A percentile compares a stretch with the other conserved stretches of the same genome.
phyloP scores from a whole-genome alignment of 106 monocot genomes.

The Dioscorea alata region DNA sequence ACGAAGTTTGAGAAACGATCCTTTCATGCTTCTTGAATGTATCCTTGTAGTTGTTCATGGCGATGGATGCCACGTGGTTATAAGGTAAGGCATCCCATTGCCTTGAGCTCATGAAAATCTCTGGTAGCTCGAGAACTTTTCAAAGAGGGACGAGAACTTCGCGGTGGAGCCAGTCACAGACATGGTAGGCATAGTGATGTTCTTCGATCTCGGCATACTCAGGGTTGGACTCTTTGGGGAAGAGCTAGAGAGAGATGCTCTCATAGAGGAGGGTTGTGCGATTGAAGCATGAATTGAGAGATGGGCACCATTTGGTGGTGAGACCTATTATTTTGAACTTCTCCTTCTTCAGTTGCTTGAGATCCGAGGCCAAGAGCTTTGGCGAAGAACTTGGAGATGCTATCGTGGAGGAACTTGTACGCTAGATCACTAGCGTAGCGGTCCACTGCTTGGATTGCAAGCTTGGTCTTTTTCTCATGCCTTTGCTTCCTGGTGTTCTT shows the following conservation, averaged over 20 bases:
- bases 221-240: slow-evolving; percentile 37
- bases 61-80: slow-evolving; percentile 70
- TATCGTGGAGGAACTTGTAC: slow-evolving; percentile 47
- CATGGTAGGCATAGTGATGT: slow-evolving; percentile 63
- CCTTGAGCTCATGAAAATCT: slow-evolving; percentile 54
- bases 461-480: slow-evolving; percentile 20
- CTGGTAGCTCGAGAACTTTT: slow-evolving; percentile 48
- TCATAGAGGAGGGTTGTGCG: slow-evolving; percentile 61
- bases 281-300: slow-evolving; percentile 53
- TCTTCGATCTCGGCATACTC: slow-evolving; percentile 40
- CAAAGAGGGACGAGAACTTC: slow-evolving; percentile 62
- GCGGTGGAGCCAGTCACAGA: slow-evolving; percentile 47
- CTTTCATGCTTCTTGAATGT: slow-evolving; percentile 46
- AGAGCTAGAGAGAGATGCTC: slow-evolving; percentile 49
- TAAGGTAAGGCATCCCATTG: slow-evolving; percentile 53
- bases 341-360: slow-evolving; percentile 25
- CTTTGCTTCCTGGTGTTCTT: slow-evolving; percentile 18
- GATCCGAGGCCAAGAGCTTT: slow-evolving; percentile 30
- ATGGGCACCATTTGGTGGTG: slow-evolving; percentile 76
- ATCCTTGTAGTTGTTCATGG: slow-evolving; percentile 72
- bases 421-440: slow-evolving; percentile 27
- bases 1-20: slow-evolving; percentile 42
- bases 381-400: slow-evolving; percentile 42
- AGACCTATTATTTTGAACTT: slow-evolving; percentile 25
- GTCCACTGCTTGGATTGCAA: slow-evolving; percentile 30